Conservation (phyloP, 495 filamentous ascomycete species). For the Penicillium egyptiacum region DNA sequence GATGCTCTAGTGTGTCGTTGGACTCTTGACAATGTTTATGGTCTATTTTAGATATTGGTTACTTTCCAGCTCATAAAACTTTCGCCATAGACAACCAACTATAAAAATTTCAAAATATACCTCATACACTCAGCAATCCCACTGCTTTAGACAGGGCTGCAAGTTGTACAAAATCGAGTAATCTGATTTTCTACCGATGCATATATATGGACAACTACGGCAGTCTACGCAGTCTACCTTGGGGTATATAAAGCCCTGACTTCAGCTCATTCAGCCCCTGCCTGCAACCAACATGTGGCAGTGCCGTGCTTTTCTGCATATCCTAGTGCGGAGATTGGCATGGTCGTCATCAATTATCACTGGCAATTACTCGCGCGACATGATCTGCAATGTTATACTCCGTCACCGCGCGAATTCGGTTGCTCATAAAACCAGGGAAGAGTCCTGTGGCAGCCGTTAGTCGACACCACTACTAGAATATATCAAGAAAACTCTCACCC, state of each 20-base stretch:
- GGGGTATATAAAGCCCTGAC: not conserved
- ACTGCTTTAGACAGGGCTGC: too few species aligned
- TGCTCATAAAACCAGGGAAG: conserved; percentile 12
- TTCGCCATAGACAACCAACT: too few species aligned
- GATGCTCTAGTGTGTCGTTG: too few species aligned
- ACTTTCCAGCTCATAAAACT: too few species aligned
- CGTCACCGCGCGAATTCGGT: conserved; percentile 8
- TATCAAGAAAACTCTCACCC: conserved; percentile 17
- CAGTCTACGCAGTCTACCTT: too few species aligned
- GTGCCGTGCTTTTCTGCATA: not conserved
- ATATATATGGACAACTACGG: too few species aligned
- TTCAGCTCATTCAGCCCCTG: not conserved
- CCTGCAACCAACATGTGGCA: not conserved
- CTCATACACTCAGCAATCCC: too few species aligned
- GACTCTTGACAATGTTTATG: too few species aligned
- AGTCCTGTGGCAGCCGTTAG: conserved; percentile 13
- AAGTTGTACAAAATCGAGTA: too few species aligned
- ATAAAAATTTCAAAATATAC: too few species aligned
- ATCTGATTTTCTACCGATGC: too few species aligned
- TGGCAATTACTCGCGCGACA: conserved; percentile 6
- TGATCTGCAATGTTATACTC: conserved; percentile 19
- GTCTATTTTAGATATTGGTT: too few species aligned
- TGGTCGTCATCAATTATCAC: not conserved
- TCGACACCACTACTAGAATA: not conserved
- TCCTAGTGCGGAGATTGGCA: not conserved